A percentile compares a stretch with the other conserved stretches of the same genome.
Evolutionary conservation across 306 rosid genomes (phyloP).

Genomic region (Cucumis melo): DNA sequence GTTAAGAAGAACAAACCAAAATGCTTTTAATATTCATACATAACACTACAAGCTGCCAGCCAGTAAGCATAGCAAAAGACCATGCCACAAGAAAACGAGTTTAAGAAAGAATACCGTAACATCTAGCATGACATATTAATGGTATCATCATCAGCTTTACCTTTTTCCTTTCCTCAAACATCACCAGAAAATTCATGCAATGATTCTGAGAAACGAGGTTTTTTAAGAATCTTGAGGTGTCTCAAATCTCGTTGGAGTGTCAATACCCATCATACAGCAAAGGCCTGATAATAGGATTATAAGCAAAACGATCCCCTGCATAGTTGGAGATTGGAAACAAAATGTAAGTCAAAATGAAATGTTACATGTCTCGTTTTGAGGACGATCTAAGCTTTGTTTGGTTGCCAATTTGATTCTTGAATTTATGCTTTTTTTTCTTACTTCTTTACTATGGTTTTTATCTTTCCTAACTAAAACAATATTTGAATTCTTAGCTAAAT

Average conservation of each 20-base stretch:
- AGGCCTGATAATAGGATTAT: slow-evolving; percentile 83
- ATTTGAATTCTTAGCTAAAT: too few relatives aligned
- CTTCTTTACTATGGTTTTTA: too few relatives aligned
- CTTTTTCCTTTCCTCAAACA: slow-evolving; percentile 2
- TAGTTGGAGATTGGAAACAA: slow-evolving; percentile 9
- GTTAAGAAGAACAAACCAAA: neutral
- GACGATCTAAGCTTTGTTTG: too few relatives aligned
- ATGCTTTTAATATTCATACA: neutral
- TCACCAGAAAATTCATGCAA: neutral
- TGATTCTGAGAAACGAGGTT: neutral
- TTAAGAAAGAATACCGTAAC: neutral
- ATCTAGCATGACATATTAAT: neutral
- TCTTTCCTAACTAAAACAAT: too few relatives aligned
- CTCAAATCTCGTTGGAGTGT: slow-evolving; percentile 95
- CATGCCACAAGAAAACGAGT: neutral
- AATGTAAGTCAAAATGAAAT: slow-evolving; percentile 14
- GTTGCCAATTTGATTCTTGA: too few relatives aligned
- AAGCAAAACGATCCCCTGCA: slow-evolving; percentile 75
- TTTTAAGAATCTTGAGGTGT: slow-evolving; percentile 65
- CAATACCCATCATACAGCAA: slow-evolving; percentile 99
- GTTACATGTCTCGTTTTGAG: too few relatives aligned
- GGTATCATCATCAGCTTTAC: slow-evolving; percentile 8
- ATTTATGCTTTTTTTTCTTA: too few relatives aligned
- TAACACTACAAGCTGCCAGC: neutral
- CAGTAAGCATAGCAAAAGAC: neutral